Evolutionary conservation across 441 rosid species (phyloP).

Genomic region (Adansonia gregorii): DNA sequence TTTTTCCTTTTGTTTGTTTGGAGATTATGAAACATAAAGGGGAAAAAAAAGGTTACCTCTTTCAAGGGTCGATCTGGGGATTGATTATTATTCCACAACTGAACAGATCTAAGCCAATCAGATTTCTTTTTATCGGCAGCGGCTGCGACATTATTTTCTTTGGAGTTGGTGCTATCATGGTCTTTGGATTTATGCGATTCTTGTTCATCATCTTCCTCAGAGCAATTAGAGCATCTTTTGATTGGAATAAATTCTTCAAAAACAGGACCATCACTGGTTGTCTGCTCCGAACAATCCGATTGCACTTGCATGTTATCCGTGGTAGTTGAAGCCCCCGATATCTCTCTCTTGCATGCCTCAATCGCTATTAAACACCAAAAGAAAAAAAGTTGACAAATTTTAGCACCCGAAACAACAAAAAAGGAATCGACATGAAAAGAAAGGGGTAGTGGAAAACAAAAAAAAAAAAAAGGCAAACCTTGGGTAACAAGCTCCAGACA

Average conservation of each 20-base stretch:
- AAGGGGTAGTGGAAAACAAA: background rate
- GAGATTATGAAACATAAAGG: background rate
- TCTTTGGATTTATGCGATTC: conserved; percentile 40
- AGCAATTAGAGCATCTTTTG: conserved; percentile 40
- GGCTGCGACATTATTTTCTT: conserved; percentile 32
- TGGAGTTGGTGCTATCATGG: background rate
- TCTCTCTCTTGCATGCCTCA: conserved; percentile 65
- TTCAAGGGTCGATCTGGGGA: conserved; percentile 52
- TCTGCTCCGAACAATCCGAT: conserved; percentile 83
- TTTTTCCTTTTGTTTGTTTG: background rate
- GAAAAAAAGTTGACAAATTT: conserved; percentile 14
- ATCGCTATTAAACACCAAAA: conserved; percentile 55
- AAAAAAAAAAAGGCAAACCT: conserved; percentile 40
- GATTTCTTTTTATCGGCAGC: conserved; percentile 59
- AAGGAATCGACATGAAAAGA: background rate
- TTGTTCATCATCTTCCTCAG: conserved; percentile 49
- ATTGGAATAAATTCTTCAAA: conserved; percentile 85
- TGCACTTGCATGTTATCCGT: conserved; percentile 55
- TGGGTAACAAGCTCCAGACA: conserved; percentile 87
- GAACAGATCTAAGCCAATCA: conserved; percentile 98
- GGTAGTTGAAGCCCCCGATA: conserved; percentile 61
- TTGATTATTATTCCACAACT: conserved; percentile 70
- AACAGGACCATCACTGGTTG: conserved; percentile 67
- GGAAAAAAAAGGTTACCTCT: conserved; percentile 38
- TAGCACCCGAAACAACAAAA: background rate